A percentile compares a stretch with the other conserved stretches of the same genome.
phyloP scores from a whole-genome alignment of 164 flowering plant species.

The Liquidambar formosana region DNA sequence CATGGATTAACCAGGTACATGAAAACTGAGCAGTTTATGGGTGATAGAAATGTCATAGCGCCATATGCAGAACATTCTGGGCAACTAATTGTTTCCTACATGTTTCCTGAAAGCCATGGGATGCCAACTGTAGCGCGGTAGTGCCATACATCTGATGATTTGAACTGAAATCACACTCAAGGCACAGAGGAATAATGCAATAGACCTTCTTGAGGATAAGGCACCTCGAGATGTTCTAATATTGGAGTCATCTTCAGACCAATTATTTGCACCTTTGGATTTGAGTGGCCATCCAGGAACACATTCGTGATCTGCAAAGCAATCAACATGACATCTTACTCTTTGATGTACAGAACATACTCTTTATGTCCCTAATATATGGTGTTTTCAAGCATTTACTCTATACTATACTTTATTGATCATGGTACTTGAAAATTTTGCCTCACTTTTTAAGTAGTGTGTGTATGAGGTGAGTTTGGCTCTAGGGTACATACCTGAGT shows the following conservation, averaged over 20 bases:
- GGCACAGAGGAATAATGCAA: conserved; percentile 28
- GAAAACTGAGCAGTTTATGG: too few relatives aligned
- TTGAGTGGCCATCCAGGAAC: conserved; percentile 59
- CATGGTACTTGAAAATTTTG: too few relatives aligned
- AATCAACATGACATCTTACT: conserved; percentile 1
- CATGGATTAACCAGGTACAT: too few relatives aligned
- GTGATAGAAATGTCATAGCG: too few relatives aligned
- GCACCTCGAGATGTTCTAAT: conserved; percentile 29
- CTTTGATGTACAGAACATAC: not conserved
- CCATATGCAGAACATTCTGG: too few relatives aligned
- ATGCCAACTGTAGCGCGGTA: too few relatives aligned
- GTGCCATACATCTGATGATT: not conserved
- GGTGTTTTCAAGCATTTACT: not conserved
- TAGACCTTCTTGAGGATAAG: conserved; percentile 26
- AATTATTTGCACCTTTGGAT: conserved; percentile 41
- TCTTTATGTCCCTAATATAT: not conserved
- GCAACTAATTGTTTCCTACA: too few relatives aligned
- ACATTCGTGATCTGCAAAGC: conserved; percentile 47
- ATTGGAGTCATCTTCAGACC: conserved; percentile 54
- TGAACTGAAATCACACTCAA: not conserved
- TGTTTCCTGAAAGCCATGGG: too few relatives aligned
- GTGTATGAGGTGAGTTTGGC: not conserved
- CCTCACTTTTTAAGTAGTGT: not conserved
- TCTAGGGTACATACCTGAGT: conserved; percentile 62
- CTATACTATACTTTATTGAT: too few relatives aligned